Evolutionary conservation across 106 monocot species (phyloP), one percentile per base, ranked within the genome.

Genomic region (Narthecium ossifragum): DNA sequence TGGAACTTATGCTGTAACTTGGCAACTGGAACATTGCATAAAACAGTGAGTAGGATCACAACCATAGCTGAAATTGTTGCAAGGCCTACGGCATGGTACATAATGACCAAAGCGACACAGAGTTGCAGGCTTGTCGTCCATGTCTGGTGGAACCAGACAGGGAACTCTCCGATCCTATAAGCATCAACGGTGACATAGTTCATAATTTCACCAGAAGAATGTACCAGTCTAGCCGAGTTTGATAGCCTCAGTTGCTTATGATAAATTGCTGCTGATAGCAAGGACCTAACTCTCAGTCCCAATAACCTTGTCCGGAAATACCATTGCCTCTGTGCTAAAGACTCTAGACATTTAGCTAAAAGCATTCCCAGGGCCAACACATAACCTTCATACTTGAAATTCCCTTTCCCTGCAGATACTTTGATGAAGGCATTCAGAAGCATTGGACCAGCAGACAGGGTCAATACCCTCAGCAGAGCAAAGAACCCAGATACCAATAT

Each of bases 271-370:
- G 86, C 96, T 9, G 96, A 81, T 53, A 98, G 34, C 60, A 84
- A 32, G 57, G 96, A 98, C 71, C 96, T 81, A 26, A 98, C 50
- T 51, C 81, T 76, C 13, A 90, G 75, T 20, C 90, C 96, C 46
- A 98, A 32, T 51, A 70, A 70, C 63, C 96, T 64, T 11, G 80
- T 72, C 25, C 86, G 77, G 29, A 98, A 98, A 28, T 77, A 90
- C 96, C 90, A 98, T 63, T 87, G 96, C 62, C 96, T 80, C 61
- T 98, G 96, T 0, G 96, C 80, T 43, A 98, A 24, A 17, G 96
- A 98, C 48, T 98, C 96, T 15, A 86, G 54, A 39, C 73, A 73
- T 67, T 98, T 98, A 23, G 70, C 70, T 5, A 76, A 27, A 51
- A 90, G 91, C 59, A 90, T 40, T 12, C 54, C 74, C 1, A 84